A percentile compares a stretch with the other conserved stretches of the same genome.
These are phyloP conservation scores for Taiozyma sp. DNA, from an alignment of 1,139 yeast genomes.

Conservation along the genomic window DNA sequence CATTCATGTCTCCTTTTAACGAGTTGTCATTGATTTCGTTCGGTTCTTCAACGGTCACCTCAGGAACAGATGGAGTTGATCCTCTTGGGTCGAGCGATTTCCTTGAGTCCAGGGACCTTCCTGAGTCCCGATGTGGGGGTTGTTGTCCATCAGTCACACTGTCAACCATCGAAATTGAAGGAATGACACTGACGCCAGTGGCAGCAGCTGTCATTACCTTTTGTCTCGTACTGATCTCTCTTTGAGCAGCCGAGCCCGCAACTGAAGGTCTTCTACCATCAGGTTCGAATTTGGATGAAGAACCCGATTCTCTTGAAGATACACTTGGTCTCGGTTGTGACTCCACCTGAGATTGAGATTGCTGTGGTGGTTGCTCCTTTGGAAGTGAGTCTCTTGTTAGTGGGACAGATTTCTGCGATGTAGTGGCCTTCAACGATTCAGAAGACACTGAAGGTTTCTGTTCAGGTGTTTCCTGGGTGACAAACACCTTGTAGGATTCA, in stretches of 20 bases:
- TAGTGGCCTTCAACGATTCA: neutral
- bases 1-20: constrained; percentile 7
- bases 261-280: neutral
- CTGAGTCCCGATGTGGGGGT: neutral
- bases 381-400: neutral
- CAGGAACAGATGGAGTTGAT: neutral
- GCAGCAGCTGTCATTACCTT: neutral
- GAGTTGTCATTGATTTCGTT: neutral
- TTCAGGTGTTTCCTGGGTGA: constrained; percentile 11
- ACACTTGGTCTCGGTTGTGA: neutral
- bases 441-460: neutral
- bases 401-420: neutral
- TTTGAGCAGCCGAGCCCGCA: neutral
- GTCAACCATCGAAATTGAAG: neutral
- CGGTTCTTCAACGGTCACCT: neutral
- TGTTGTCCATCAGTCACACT: neutral
- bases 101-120: neutral
- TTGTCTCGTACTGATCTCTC: neutral
- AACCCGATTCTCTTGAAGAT: neutral
- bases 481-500: constrained; percentile 25
- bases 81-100: constrained; percentile 6
- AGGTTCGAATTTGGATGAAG: neutral
- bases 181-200: neutral
- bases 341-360: neutral
- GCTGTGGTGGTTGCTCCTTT: neutral